Evolutionary conservation across 2,329 filamentous ascomycete genomes (phyloP).

Genomic region (Geosmithia flava): DNA sequence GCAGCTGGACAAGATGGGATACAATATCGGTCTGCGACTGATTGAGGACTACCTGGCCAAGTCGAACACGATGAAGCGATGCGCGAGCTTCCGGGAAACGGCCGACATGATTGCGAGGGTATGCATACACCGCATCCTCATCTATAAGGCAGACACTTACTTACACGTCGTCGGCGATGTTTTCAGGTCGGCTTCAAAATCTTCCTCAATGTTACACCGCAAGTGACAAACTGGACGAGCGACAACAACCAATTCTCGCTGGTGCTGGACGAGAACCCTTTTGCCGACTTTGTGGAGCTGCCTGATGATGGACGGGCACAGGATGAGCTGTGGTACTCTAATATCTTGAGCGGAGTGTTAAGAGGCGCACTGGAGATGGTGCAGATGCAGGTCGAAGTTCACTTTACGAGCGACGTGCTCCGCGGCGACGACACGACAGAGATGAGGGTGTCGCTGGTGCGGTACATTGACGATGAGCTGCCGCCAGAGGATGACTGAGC

Average conservation of each 20-base stretch:
- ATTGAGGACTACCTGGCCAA: slow-evolving; percentile 98
- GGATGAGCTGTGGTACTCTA: slow-evolving; percentile 97
- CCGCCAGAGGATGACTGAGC: slow-evolving; percentile 85
- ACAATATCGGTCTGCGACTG: slow-evolving; percentile 90
- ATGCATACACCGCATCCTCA: slow-evolving; percentile 5
- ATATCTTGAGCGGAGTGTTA: slow-evolving; percentile 88
- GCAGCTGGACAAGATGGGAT: slow-evolving; percentile 97
- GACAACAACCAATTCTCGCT: slow-evolving; percentile 96
- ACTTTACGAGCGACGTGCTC: slow-evolving; percentile 89
- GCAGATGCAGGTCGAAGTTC: slow-evolving; percentile 96
- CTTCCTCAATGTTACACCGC: slow-evolving; percentile 91
- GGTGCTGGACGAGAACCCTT: slow-evolving; percentile 90
- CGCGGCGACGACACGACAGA: slow-evolving; percentile 93
- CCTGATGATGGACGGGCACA: slow-evolving; percentile 92
- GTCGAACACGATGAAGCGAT: slow-evolving; percentile 78
- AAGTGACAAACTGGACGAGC: slow-evolving; percentile 87
- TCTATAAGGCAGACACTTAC: neutral
- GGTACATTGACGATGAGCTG: slow-evolving; percentile 96
- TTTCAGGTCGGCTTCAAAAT: slow-evolving; percentile 92
- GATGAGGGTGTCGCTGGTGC: slow-evolving; percentile 83
- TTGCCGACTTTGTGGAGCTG: slow-evolving; percentile 94
- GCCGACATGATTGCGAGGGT: slow-evolving; percentile 95
- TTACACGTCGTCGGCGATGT: neutral
- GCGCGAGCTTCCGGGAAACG: slow-evolving; percentile 87
- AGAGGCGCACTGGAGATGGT: slow-evolving; percentile 94